These are phyloP conservation scores for Trypanosoma brucei DNA, from an alignment of 208 protist species.

Conservation along the genomic window DNA sequence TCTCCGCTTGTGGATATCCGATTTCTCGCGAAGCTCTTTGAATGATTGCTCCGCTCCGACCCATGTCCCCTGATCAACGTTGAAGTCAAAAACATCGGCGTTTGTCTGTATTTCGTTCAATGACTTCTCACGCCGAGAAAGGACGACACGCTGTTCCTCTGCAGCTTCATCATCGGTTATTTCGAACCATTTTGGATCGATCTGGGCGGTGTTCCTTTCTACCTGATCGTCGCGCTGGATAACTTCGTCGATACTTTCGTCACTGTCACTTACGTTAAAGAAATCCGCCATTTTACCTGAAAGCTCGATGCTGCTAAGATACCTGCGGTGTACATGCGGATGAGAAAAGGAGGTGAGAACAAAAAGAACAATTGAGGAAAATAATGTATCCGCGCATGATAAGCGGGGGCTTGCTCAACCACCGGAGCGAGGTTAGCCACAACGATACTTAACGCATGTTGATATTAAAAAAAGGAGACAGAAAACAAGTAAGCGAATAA, in stretches of 20 bases:
- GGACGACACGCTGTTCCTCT: slow-evolving; percentile 46
- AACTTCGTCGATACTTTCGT: slow-evolving; percentile 40
- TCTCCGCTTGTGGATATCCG: slow-evolving; percentile 38
- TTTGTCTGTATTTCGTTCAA: slow-evolving; percentile 41
- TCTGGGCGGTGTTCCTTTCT: slow-evolving; percentile 48
- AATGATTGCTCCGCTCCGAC: slow-evolving; percentile 31
- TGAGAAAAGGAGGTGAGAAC: slow-evolving; percentile 4
- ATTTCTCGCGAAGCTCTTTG: slow-evolving; percentile 19
- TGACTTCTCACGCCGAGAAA: slow-evolving; percentile 58
- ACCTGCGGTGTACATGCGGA: not conserved
- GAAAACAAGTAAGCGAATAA: too few species aligned
- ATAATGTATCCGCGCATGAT: too few species aligned
- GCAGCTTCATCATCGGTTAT: slow-evolving; percentile 70
- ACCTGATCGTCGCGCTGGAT: slow-evolving; percentile 24
- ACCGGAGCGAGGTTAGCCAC: too few species aligned
- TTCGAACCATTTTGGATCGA: slow-evolving; percentile 72
- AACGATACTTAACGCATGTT: too few species aligned
- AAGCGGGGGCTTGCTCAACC: too few species aligned
- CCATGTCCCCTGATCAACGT: slow-evolving; percentile 23
- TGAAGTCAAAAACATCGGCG: slow-evolving; percentile 57
- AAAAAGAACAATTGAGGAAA: too few species aligned
- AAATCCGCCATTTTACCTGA: slow-evolving; percentile 31
- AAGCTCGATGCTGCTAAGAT: not conserved
- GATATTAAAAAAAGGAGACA: too few species aligned
- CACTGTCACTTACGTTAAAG: slow-evolving; percentile 43